phyloP scores from a whole-genome alignment of 495 filamentous ascomycete genomes.

The Penicillium desertorum region DNA sequence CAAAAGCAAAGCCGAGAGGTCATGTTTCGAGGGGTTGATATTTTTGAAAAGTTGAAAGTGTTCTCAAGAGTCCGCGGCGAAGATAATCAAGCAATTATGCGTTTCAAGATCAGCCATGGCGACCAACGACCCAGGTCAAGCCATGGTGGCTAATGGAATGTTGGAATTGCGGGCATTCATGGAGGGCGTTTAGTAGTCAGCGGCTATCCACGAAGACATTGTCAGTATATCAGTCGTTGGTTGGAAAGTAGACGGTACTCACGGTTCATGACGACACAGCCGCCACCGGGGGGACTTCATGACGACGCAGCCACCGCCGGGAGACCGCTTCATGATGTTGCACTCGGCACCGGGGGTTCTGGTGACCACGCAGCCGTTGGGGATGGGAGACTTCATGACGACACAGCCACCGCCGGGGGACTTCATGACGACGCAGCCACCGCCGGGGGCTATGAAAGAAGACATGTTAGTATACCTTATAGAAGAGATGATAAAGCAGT shows the following conservation, averaged over 20 bases:
- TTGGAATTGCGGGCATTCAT: conserved; percentile 14
- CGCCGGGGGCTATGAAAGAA: conserved; percentile 34
- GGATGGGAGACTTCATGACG: conserved; percentile 3
- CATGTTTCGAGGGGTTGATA: conserved; percentile 12
- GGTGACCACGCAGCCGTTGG: neutral
- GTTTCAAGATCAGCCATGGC: conserved; percentile 9
- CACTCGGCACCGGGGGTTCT: neutral
- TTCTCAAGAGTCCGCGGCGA: neutral
- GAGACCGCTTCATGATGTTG: conserved; percentile 4
- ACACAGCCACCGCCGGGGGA: conserved; percentile 9
- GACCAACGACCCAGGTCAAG: conserved; percentile 7
- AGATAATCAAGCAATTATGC: conserved; percentile 3
- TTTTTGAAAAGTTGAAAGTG: conserved; percentile 13
- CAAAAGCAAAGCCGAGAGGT: conserved; percentile 9
- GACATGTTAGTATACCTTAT: conserved; percentile 16
- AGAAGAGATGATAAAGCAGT: neutral
- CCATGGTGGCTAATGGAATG: conserved; percentile 10
- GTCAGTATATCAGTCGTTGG: neutral
- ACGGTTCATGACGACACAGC: conserved; percentile 12
- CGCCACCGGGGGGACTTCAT: conserved; percentile 11
- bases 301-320: conserved; percentile 8
- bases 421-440: conserved; percentile 43
- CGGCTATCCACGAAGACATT: neutral
- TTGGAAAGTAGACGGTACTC: neutral
- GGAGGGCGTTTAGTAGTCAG: conserved; percentile 18